Evolutionary conservation across 352 stramenopile species (phyloP).

Genomic region (Albugo candida): DNA sequence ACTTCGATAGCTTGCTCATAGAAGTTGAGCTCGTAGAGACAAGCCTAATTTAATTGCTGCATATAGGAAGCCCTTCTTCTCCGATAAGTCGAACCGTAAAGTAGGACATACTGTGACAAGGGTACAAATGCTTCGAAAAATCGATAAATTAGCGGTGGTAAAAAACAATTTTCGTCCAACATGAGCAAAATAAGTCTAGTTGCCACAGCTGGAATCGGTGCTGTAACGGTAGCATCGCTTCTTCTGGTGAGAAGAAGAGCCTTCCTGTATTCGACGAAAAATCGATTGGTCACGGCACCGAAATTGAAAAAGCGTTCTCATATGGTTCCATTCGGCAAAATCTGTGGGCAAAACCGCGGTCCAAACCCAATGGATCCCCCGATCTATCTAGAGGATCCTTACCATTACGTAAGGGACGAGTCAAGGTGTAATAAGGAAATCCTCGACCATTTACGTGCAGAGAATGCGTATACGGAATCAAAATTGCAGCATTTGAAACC

Average conservation of each 20-base stretch:
- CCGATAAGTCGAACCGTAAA: no score
- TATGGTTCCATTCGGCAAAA: conserved; percentile 68
- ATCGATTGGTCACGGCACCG: conserved; percentile 21
- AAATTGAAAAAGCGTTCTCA: conserved; percentile 47
- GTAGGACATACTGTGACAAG: no score
- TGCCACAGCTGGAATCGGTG: conserved; percentile 31
- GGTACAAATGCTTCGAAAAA: no score
- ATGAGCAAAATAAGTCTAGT: conserved; percentile 33
- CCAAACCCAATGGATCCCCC: conserved; percentile 79
- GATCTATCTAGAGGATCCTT: conserved; percentile 82
- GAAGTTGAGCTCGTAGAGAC: no score
- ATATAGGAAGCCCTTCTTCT: no score
- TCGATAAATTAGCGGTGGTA: no score
- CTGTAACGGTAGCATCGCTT: conserved; percentile 29
- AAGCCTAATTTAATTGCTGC: no score
- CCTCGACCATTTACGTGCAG: conserved; percentile 78
- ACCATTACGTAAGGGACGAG: conserved; percentile 92
- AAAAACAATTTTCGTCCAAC: neutral
- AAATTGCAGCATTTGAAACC: conserved; percentile 74
- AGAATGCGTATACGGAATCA: conserved; percentile 86
- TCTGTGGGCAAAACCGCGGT: conserved; percentile 62
- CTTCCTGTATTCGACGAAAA: conserved; percentile 33
- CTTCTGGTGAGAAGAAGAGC: conserved; percentile 34
- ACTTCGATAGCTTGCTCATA: no score
- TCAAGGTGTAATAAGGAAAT: conserved; percentile 81